These are phyloP conservation scores for Schoenoplectus triqueter DNA, from an alignment of 202 grass and related monocot species.

Conservation along the genomic window DNA sequence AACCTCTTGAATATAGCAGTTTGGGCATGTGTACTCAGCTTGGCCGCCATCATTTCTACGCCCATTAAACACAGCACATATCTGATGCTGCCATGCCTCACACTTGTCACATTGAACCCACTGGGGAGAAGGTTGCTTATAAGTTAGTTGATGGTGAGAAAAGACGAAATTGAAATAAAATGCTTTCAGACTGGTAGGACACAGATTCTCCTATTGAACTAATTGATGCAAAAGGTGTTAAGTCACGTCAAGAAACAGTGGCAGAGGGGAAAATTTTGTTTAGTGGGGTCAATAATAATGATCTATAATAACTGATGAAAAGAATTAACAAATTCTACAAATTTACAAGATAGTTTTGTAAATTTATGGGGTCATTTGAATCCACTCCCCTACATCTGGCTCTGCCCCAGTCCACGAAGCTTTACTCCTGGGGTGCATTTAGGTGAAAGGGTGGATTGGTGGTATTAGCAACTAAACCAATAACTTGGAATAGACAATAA, in stretches of 20 bases:
- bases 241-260: background rate
- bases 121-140: slow-evolving; percentile 40
- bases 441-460: no score
- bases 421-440: no score
- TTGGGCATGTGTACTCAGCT: slow-evolving; percentile 91
- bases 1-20: slow-evolving; percentile 80
- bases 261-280: no score
- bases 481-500: no score
- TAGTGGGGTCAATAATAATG: background rate
- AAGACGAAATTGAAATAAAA: background rate
- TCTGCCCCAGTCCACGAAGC: no score
- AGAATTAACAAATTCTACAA: background rate
- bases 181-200: background rate
- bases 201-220: background rate
- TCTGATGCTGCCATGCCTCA: slow-evolving; percentile 97
- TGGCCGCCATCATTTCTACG: slow-evolving; percentile 90
- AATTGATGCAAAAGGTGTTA: slow-evolving; percentile 11
- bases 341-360: background rate
- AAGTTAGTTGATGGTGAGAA: background rate
- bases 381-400: no score
- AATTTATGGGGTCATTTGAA: background rate
- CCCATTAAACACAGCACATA: slow-evolving; percentile 92
- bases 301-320: background rate
- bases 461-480: no score
- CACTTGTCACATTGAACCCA: slow-evolving; percentile 99